Evolutionary conservation across 1,139 yeast genomes (phyloP), one percentile per base, ranked within the genome.

Genomic region (Fermentozyma sake): DNA sequence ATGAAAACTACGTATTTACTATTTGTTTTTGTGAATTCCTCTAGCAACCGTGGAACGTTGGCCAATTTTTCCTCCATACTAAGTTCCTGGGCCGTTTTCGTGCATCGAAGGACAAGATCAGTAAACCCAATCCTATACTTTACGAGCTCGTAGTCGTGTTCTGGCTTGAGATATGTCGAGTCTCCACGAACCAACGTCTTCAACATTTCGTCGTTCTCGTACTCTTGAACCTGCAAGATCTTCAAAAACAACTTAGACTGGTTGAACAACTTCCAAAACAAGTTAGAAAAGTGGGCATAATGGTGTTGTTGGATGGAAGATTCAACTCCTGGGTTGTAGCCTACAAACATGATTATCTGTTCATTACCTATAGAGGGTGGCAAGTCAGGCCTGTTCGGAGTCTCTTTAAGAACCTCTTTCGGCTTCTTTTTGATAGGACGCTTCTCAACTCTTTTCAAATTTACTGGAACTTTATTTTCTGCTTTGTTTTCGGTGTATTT

Each of bases 261-360:
- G 45, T 72, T 72, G 38, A 83, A 55, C 18, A 80, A 53, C 37
- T 70, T 76, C 91, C 91, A 82, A 46, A 83, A 82, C 25, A 68
- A 51, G 44, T 82, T 82, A 5, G 85, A 67, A 18, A 60, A 73
- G 43, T 82, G 91, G 0, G 93, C 93, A 47, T 79, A 82, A 45
- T 80, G 78, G 46, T 81, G 91, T 25, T 83, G 87, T 8, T 61
- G 55, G 15, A 58, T 43, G 1, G 86, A 75, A 0, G 91, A 79
- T 43, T 68, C 68, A 3, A 76, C 54, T 2, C 91, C 86, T 0
- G 94, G 94, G 41, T 82, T 82, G 57, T 68, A 80, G 1, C 94
- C 94, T 2, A 82, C 66, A 41, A 82, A 81, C 3, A 82, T 60
- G 3, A 80, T 61, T 38, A 32, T 51, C 44, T 38, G 58, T 43